phyloP scores from a whole-genome alignment of 2,329 filamentous ascomycete genomes.

The Talaromyces rugulosus region DNA sequence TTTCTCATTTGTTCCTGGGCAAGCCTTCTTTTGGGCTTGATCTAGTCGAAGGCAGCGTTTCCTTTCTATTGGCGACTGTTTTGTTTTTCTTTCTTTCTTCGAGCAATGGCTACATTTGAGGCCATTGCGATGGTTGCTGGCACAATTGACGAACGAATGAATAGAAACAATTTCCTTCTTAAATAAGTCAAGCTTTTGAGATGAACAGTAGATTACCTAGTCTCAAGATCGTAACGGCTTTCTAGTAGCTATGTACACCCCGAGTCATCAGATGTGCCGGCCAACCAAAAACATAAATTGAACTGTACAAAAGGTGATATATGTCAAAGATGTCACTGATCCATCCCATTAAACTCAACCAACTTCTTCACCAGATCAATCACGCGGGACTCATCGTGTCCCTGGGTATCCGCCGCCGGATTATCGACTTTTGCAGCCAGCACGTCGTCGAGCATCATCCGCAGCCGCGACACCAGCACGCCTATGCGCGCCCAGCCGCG shows the following conservation, averaged over 20 bases:
- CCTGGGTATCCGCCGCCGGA: constrained; percentile 36
- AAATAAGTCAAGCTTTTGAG: not conserved
- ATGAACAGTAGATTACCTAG: not conserved
- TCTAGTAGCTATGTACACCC: no score
- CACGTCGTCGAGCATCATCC: constrained; percentile 81
- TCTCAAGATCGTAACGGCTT: not conserved
- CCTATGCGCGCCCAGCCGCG: constrained; percentile 94
- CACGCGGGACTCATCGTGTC: constrained; percentile 43
- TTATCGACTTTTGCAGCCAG: constrained; percentile 77
- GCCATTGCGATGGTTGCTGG: not conserved
- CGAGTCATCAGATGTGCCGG: no score
- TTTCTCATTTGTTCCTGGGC: constrained; percentile 9
- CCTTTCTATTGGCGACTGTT: not conserved
- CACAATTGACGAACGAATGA: not conserved
- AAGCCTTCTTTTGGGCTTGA: not conserved
- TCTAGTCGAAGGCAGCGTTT: not conserved
- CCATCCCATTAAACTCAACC: constrained; percentile 85
- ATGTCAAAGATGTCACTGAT: constrained; percentile 39
- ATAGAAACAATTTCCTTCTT: not conserved
- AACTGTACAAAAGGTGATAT: not conserved
- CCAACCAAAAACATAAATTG: no score
- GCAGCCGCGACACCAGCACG: constrained; percentile 75
- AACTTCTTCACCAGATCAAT: constrained; percentile 73
- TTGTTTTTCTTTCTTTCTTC: not conserved
- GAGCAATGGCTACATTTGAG: not conserved